Evolutionary conservation across 2,329 filamentous ascomycete species (phyloP), one percentile per base, ranked within the genome.

Genomic region (Cordyceps pruinosa): DNA sequence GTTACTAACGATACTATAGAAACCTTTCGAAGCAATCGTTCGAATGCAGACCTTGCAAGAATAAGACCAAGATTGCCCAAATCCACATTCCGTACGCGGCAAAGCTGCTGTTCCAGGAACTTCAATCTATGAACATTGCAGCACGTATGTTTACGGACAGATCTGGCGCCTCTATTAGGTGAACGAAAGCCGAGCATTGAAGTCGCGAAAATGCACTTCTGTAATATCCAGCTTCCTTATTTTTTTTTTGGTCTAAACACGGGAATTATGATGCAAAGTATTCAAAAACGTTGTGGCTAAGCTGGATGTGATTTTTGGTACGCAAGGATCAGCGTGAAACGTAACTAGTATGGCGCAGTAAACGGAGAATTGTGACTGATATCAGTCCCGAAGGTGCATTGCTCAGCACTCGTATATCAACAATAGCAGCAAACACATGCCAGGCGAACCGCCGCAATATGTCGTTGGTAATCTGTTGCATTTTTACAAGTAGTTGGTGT

Each of bases 1-100:
- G n/a, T n/a, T n/a, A n/a, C n/a, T n/a, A n/a, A n/a, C n/a, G n/a
- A n/a, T n/a, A n/a, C n/a, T n/a, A 59, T 64, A 95, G 90, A 46
- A 94, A 95, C 78, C 82, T 99, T 59, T 93, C 92, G 67, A 96
- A 96, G 74, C 90, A 94, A 68, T 90, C 90, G 28, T 97, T 97
- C 70, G 93, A 97, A 73, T 99, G 94, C 74, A 85, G 94, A 57
- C 90, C 94, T 34, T 99, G 94, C 83, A 94, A 95, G 79, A 99
- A 99, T 81, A 97, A 97, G 83, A 97, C 93, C 62, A 91, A 90
- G 77, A 97, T 99, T 72, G 94, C 93, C 5, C 94, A 99, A 73
- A 88, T 99, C 57, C 90, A 97, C 71, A 96, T 99, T 63, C 94
- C 94, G 0, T 99, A 99, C 70, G 94, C 94, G 2, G 94, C 94